These are phyloP conservation scores for Sphaceloma murrayae DNA, from an alignment of 2,329 filamentous ascomycete species.

Conservation along the genomic window DNA sequence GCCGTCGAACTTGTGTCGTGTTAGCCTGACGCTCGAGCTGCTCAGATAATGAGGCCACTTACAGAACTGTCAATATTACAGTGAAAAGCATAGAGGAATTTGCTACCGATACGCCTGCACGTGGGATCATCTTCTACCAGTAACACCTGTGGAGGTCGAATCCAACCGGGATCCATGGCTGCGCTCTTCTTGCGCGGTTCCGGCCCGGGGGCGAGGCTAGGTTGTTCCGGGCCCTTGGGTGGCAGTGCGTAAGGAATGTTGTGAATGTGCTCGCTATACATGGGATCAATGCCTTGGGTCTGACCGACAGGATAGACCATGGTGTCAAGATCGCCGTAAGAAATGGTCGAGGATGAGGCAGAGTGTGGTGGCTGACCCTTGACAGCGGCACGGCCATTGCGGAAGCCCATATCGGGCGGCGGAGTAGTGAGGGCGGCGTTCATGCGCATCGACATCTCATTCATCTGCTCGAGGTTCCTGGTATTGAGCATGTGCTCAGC, in stretches of 20 bases:
- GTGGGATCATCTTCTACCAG: constrained; percentile 76
- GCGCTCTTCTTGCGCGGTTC: constrained; percentile 53
- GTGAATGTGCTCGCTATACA: constrained; percentile 87
- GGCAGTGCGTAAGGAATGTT: constrained; percentile 82
- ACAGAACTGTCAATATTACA: constrained; percentile 55
- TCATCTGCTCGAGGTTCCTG: constrained; percentile 56
- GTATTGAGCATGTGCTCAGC: constrained; percentile 56
- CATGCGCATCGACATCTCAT: constrained; percentile 46
- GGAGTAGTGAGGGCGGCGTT: constrained; percentile 49
- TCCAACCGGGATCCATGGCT: constrained; percentile 54
- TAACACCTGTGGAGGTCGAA: constrained; percentile 65
- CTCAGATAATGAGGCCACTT: constrained; percentile 29
- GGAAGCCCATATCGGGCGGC: constrained; percentile 42
- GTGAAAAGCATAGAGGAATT: constrained; percentile 56
- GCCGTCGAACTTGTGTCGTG: constrained; percentile 61
- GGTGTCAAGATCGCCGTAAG: constrained; percentile 52
- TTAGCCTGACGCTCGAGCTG: background rate
- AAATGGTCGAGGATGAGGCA: constrained; percentile 43
- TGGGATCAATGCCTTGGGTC: constrained; percentile 86
- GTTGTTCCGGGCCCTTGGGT: constrained; percentile 49
- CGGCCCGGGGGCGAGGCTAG: constrained; percentile 32
- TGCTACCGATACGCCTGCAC: constrained; percentile 56
- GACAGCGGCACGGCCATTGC: constrained; percentile 39
- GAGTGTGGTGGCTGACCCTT: constrained; percentile 36
- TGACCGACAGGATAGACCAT: constrained; percentile 87